A percentile compares a stretch with the other conserved stretches of the same genome.
phyloP scores from a whole-genome alignment of 2,329 filamentous ascomycete species.

The Monosporascus sp. region DNA sequence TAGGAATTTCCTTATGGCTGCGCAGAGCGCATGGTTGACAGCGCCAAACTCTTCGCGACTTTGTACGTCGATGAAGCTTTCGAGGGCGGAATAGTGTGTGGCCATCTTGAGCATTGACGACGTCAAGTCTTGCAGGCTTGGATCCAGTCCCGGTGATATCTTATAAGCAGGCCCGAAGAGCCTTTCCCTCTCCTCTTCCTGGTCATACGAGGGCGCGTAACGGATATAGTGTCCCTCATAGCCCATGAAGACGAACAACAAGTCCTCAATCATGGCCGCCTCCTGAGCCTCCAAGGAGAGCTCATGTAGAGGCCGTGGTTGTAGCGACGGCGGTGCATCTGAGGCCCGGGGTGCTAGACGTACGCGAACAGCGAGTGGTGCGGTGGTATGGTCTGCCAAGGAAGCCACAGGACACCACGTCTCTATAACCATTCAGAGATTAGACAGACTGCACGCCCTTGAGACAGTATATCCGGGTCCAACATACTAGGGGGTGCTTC shows the following conservation, averaged over 20 bases:
- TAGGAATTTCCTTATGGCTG: slow-evolving; percentile 84
- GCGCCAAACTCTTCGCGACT: slow-evolving; percentile 88
- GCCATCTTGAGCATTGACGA: slow-evolving; percentile 89
- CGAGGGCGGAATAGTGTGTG: slow-evolving; percentile 84
- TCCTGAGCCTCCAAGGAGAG: slow-evolving; percentile 80
- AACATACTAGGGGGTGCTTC: slow-evolving; percentile 47
- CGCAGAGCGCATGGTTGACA: slow-evolving; percentile 92
- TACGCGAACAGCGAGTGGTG: slow-evolving; percentile 42
- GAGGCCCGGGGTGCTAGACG: slow-evolving; percentile 69
- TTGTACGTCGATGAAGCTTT: slow-evolving; percentile 90
- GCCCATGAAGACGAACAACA: slow-evolving; percentile 95
- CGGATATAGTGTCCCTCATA: slow-evolving; percentile 97
- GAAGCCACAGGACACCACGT: slow-evolving; percentile 78
- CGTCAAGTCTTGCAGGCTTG: slow-evolving; percentile 82
- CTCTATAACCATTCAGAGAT: slow-evolving; percentile 27
- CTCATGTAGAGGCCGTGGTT: slow-evolving; percentile 62
- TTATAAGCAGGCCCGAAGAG: slow-evolving; percentile 77
- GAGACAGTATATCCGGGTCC: neutral
- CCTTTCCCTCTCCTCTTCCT: slow-evolving; percentile 78
- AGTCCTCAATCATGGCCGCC: slow-evolving; percentile 78
- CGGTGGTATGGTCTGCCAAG: slow-evolving; percentile 60
- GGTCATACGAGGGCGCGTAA: slow-evolving; percentile 77
- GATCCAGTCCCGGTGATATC: slow-evolving; percentile 78
- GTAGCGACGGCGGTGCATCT: slow-evolving; percentile 62
- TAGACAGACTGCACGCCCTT: slow-evolving; percentile 11